A percentile compares a stretch with the other conserved stretches of the same genome.
Evolutionary conservation across 169 alveolate species (phyloP).

Genomic region (Cryptosporidium bovis): DNA sequence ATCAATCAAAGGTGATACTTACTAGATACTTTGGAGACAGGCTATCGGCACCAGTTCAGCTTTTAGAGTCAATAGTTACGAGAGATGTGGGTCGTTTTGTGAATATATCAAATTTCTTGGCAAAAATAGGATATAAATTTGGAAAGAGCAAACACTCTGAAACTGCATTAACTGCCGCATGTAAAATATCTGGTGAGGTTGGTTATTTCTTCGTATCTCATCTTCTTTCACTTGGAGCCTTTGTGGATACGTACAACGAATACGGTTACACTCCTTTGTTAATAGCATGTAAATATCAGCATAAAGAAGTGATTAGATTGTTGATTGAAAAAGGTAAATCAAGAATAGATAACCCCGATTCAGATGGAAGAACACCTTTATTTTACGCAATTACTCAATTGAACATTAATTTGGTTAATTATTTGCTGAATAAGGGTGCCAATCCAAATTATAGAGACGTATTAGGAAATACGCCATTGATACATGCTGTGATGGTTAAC

Average conservation of each 20-base stretch:
- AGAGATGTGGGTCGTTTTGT: conserved; percentile 61
- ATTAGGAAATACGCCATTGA: conserved; percentile 64
- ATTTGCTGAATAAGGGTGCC: conserved; percentile 52
- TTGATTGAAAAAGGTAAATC: conserved; percentile 56
- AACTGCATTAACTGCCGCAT: conserved; percentile 65
- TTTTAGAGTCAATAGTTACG: conserved; percentile 38
- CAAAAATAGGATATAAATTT: conserved; percentile 54
- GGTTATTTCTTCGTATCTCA: conserved; percentile 60
- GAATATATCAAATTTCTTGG: conserved; percentile 31
- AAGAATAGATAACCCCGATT: conserved; percentile 26
- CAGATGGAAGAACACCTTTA: conserved; percentile 70
- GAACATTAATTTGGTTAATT: conserved; percentile 30
- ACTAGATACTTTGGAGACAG: conserved; percentile 53
- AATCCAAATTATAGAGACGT: conserved; percentile 64
- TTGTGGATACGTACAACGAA: conserved; percentile 44
- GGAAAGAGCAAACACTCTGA: conserved; percentile 66
- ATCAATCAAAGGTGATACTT: neutral
- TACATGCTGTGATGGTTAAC: conserved; percentile 62
- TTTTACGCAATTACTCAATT: conserved; percentile 69
- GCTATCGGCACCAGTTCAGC: conserved; percentile 62
- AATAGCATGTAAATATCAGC: conserved; percentile 50
- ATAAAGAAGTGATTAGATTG: conserved; percentile 39
- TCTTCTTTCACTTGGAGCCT: conserved; percentile 67
- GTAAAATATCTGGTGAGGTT: conserved; percentile 66
- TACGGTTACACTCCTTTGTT: conserved; percentile 56